Evolutionary conservation across 2,329 filamentous ascomycete species (phyloP).

Genomic region (Colletotrichum tropicale): DNA sequence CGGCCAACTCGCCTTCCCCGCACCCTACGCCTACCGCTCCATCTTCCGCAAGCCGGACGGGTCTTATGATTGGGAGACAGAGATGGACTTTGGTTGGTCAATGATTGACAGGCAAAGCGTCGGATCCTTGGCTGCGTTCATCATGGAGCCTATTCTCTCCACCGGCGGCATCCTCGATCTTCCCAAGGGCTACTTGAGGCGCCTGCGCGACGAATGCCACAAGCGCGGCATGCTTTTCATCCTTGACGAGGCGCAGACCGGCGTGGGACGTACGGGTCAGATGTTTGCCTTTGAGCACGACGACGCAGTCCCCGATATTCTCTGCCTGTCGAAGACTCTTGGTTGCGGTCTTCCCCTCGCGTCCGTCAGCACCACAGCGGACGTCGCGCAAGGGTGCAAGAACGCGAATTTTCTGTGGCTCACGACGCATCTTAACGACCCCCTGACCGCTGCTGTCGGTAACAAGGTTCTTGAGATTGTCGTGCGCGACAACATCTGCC

Average conservation of each 20-base stretch:
- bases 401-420: slow-evolving; percentile 51
- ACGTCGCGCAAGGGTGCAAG: slow-evolving; percentile 49
- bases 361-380: slow-evolving; percentile 50
- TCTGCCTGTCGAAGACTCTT: slow-evolving; percentile 58
- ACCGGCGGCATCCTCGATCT: slow-evolving; percentile 60
- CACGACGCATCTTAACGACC: slow-evolving; percentile 61
- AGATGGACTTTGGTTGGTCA: slow-evolving; percentile 66
- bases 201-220: slow-evolving; percentile 55
- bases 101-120: slow-evolving; percentile 63
- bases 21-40: slow-evolving; percentile 66
- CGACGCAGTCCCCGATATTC: slow-evolving; percentile 51
- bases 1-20: slow-evolving; percentile 61
- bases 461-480: slow-evolving; percentile 61
- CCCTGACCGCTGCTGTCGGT: slow-evolving; percentile 56
- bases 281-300: slow-evolving; percentile 65
- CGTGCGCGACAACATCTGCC: slow-evolving; percentile 48
- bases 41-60: slow-evolving; percentile 64
- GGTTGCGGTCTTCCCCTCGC: slow-evolving; percentile 57
- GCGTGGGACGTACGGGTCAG: slow-evolving; percentile 57
- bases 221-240: slow-evolving; percentile 62
- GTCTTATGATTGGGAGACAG: slow-evolving; percentile 68
- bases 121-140: slow-evolving; percentile 66
- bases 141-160: slow-evolving; percentile 65
- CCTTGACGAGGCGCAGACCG: slow-evolving; percentile 65
- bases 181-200: slow-evolving; percentile 59